Percentiles rank a stretch among this genome's conserved stretches.
phyloP scores from a whole-genome alignment of 2,329 filamentous ascomycete genomes.

The Xylaria multiplex region DNA sequence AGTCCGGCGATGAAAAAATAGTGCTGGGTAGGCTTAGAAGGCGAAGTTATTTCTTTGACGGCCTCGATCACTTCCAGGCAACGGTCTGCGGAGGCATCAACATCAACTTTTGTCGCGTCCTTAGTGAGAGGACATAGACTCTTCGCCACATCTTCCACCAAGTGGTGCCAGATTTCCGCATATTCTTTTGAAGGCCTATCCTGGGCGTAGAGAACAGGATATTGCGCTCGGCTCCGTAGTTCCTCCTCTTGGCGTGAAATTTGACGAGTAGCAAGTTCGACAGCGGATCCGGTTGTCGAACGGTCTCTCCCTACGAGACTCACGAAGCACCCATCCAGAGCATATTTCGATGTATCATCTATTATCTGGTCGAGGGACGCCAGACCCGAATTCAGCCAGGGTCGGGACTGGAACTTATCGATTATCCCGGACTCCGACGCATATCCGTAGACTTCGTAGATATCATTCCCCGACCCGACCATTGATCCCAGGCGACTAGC shows the following conservation, averaged over 20 bases:
- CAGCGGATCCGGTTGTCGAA: too few species aligned
- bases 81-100: not conserved
- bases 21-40: not conserved
- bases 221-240: not conserved
- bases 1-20: conserved; percentile 2
- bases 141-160: not conserved
- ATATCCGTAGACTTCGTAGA: not conserved
- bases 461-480: not conserved
- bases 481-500: not conserved
- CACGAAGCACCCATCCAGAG: not conserved
- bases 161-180: not conserved
- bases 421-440: not conserved
- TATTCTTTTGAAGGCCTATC: too few species aligned
- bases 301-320: not conserved
- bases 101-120: not conserved
- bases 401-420: not conserved
- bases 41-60: not conserved
- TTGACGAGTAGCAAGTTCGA: not conserved
- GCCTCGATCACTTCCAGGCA: conserved; percentile 1
- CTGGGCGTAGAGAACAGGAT: not conserved
- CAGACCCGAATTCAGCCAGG: not conserved
- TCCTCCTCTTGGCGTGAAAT: not conserved
- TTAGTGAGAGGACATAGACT: not conserved
- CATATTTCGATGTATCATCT: not conserved
- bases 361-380: not conserved